These are phyloP conservation scores for Corylus americana DNA, from an alignment of 306 rosid genomes.

Conservation along the genomic window DNA sequence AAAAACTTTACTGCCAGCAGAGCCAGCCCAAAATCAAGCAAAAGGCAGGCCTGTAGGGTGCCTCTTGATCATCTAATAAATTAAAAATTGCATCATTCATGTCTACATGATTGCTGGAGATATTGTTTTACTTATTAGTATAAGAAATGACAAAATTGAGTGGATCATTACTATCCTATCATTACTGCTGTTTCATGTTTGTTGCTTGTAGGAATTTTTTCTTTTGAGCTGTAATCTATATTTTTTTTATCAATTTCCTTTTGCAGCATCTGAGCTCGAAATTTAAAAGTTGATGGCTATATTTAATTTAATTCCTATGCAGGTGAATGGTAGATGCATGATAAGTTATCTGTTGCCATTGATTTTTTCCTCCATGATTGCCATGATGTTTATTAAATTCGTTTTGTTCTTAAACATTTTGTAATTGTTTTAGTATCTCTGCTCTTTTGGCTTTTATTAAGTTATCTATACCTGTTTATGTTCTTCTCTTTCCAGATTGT, in stretches of 20 bases:
- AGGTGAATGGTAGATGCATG: too few species aligned
- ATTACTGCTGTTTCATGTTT: background rate
- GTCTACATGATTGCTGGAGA: slow-evolving; percentile 16
- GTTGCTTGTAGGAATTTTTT: too few species aligned
- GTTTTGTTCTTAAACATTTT: background rate
- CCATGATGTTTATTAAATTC: background rate
- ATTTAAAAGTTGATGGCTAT: background rate
- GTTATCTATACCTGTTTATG: too few species aligned
- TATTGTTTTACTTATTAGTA: slow-evolving; percentile 32
- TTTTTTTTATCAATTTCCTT: background rate
- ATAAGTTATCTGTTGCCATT: too few species aligned
- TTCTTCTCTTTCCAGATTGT: too few species aligned
- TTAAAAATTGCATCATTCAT: too few species aligned
- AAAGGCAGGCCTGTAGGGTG: slow-evolving; percentile 24
- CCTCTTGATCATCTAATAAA: background rate
- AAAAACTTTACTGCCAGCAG: slow-evolving; percentile 12
- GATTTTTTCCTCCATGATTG: background rate
- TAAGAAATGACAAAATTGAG: slow-evolving; percentile 20
- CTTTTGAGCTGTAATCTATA: background rate
- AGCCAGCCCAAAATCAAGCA: slow-evolving; percentile 41
- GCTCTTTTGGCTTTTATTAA: too few species aligned
- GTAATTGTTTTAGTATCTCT: too few species aligned
- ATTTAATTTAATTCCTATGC: background rate
- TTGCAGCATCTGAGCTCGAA: slow-evolving; percentile 11
- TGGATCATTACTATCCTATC: background rate